phyloP scores from a whole-genome alignment of 2,329 filamentous ascomycete genomes.

The Alternaria postmessia region DNA sequence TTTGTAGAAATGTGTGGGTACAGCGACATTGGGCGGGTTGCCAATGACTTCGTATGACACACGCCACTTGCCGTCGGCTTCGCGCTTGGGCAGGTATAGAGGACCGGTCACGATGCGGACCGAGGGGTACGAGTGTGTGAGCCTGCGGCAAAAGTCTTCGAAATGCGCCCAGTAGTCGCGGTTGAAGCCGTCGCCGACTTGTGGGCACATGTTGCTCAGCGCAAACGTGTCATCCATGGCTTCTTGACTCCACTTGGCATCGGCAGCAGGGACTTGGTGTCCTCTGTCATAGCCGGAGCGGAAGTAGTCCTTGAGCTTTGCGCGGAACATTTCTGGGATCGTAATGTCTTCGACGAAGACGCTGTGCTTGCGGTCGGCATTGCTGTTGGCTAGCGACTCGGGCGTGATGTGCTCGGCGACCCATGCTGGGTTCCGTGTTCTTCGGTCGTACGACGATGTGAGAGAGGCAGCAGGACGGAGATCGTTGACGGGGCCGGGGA shows the following conservation, averaged over 20 bases:
- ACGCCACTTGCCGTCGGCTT: constrained; percentile 93
- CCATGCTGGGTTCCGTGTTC: constrained; percentile 91
- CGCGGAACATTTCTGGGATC: constrained; percentile 87
- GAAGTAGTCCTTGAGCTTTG: constrained; percentile 91
- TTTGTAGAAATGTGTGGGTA: constrained; percentile 99
- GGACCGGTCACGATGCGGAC: constrained; percentile 94
- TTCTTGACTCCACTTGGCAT: constrained; percentile 92
- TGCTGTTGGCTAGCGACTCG: constrained; percentile 75
- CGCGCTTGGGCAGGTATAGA: constrained; percentile 86
- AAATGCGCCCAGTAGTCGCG: constrained; percentile 99
- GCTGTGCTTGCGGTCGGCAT: constrained; percentile 85
- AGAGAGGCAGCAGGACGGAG: constrained; percentile 78
- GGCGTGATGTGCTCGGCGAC: constrained; percentile 93
- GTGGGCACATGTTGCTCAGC: constrained; percentile 96
- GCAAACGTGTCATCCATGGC: constrained; percentile 97
- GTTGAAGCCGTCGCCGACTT: constrained; percentile 98
- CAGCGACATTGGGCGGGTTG: constrained; percentile 88
- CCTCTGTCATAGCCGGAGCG: constrained; percentile 94
- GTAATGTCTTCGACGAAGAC: constrained; percentile 80
- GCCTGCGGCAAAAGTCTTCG: constrained; percentile 90
- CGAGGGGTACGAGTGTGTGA: constrained; percentile 81
- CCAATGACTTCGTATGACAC: constrained; percentile 97
- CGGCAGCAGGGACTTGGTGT: constrained; percentile 95
- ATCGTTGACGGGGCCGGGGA: constrained; percentile 89
- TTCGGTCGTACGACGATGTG: constrained; percentile 88